Evolutionary conservation across 164 flowering plant species (phyloP), one percentile per base, ranked within the genome.

Genomic region (Vitis rupestris): DNA sequence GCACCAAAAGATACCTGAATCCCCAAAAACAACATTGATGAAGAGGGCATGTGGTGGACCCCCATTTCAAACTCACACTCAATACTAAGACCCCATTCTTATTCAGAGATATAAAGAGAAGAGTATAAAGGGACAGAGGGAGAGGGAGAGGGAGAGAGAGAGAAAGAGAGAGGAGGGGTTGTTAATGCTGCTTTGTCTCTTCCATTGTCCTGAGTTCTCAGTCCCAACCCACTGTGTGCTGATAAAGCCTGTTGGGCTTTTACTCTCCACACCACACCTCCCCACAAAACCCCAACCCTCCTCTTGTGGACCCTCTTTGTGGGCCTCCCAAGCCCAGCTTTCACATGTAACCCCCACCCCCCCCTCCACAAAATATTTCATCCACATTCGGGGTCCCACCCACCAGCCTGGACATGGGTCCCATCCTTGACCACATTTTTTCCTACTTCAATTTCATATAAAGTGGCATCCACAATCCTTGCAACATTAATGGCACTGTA

Each of bases 161-260:
- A 50, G 30, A 23, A 16, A 44, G 52, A 15, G 17, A 2, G 3
- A 10, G 30, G 7, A 9, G 37, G 67, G 65, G 73, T 44, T 65
- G 64, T 70, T 70, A 70, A 70, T 75, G 78, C 78, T 66, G 50
- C 13, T 70, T 75, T 75, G 78, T 75, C 78, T 62, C 74, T 44
- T 70, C 60, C 59, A 11, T n/a, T 61, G 64, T 0, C 58, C 74
- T 49, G n/a, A 50, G 55, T 13, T 54, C 23, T 14, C 52, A 37
- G 44, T 37, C 44, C 44, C 44, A 37, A 37, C 44, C 7, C 44
- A 3, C 44, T 37, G 44, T 37, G 44, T 37, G 44, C 61, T 59
- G 27, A 50, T 30, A 56, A 57, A 67, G 52, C 62, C 58, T 61
- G 4, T 4, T 23, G 7, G 57, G 58, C 64, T 50, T 59, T 62